Evolutionary conservation across 2,329 filamentous ascomycete genomes (phyloP), one percentile per base, ranked within the genome.

Genomic region (Ophiostoma australiae): DNA sequence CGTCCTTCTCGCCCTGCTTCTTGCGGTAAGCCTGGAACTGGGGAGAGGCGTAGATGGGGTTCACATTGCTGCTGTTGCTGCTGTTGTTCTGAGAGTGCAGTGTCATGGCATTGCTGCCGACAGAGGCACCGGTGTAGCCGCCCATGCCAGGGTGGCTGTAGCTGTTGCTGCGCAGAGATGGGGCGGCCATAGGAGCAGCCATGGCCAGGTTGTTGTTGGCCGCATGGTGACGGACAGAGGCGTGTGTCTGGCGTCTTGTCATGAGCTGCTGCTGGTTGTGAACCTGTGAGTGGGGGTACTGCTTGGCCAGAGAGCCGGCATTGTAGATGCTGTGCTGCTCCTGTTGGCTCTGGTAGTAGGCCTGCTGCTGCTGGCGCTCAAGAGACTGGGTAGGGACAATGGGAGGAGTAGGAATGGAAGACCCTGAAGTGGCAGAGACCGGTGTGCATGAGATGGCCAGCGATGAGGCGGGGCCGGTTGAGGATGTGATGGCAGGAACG

Each of bases 21-120:
- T 85, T 85, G 75, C 89, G 85, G 78, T 91, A 91, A 75, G 88
- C 86, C 72, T 86, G 84, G 76, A 90, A 91, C 73, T 88, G 85
- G 20, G 84, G 84, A 74, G 87, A 87, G 71, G 85, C 83, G 76
- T 87, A 87, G 75, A 90, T 84, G 66, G 88, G 87, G 78, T 90
- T 89, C 77, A 70, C 78, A 27, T 71, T 70, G 72, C 3, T 1
- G 44, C 35, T 72, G 69, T 7, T n/a, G 11, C 11, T 13, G 39
- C 15, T n/a, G 11, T 3, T 13, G 39, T 15, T 11, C 31, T 35
- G 37, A 10, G 63, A 37, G 58, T 68, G 65, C 31, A 70, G 63
- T 3, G 55, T 55, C 20, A 70, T 15, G 37, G 44, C 69, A 31
- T 27, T 37, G 61, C 52, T 63, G 70, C 37, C 69, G 44, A 69